Evolutionary conservation across 2,329 filamentous ascomycete genomes (phyloP).

Genomic region (Pestalotiopsis sp.): DNA sequence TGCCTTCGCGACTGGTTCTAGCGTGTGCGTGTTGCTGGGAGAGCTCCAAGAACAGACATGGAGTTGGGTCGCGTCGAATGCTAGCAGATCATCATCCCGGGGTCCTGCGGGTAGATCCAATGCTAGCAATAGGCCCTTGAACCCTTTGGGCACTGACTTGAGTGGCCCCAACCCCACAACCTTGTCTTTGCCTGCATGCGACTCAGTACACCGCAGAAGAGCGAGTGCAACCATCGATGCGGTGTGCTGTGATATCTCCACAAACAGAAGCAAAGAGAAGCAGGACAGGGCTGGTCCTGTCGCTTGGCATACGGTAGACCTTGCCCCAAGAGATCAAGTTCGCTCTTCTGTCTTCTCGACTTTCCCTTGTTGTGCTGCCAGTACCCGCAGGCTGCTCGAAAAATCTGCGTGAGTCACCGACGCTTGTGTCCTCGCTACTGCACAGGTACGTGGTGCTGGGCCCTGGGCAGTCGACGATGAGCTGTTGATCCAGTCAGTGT

Average conservation of each 20-base stretch:
- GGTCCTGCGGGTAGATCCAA: constrained; percentile 7
- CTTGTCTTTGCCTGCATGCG: neutral
- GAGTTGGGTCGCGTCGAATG: neutral
- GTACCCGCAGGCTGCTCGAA: constrained; percentile 21
- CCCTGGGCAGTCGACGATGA: constrained; percentile 1
- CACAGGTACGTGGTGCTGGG: constrained; percentile 17
- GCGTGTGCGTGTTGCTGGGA: neutral
- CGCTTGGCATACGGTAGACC: neutral
- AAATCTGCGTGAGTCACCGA: constrained; percentile 33
- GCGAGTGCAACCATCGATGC: neutral
- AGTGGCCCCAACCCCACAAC: constrained; percentile 1
- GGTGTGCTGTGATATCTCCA: constrained; percentile 1
- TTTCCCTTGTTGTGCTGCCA: constrained; percentile 23
- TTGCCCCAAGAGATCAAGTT: constrained; percentile 17
- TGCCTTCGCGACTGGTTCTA: constrained; percentile 13
- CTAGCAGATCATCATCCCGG: neutral
- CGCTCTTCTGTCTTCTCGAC: neutral
- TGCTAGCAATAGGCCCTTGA: neutral
- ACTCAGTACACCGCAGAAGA: neutral
- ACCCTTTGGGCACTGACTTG: neutral
- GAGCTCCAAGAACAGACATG: neutral
- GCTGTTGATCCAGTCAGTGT: constrained; percentile 22
- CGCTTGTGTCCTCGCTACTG: constrained; percentile 12
- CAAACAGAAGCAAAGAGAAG: neutral
- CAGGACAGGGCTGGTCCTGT: neutral